Conservation (phyloP, 2,329 filamentous ascomycete genomes). For the Remersonia thermophila region DNA sequence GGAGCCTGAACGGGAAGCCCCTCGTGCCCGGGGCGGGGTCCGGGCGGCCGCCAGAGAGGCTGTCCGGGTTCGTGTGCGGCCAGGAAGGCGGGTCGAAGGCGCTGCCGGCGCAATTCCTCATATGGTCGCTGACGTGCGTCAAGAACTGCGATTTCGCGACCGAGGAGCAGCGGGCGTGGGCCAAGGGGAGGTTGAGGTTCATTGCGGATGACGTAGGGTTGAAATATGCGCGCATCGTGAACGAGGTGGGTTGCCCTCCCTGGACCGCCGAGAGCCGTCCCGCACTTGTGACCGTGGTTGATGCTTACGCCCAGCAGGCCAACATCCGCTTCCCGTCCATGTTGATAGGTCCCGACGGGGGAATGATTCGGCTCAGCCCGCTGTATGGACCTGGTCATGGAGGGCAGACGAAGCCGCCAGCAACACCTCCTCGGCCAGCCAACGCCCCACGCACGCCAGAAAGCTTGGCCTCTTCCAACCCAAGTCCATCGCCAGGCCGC, state of each 20-base stretch:
- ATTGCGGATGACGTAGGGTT: conserved; percentile 45
- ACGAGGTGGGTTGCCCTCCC: conserved; percentile 31
- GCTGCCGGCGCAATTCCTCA: conserved; percentile 46
- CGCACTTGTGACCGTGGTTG: no score
- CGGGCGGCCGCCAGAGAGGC: conserved; percentile 26
- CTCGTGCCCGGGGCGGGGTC: no score
- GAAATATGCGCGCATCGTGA: conserved; percentile 43
- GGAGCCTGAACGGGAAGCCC: conserved; percentile 35
- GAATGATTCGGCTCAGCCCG: conserved; percentile 31
- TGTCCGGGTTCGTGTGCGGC: conserved; percentile 38
- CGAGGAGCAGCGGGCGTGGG: conserved; percentile 45
- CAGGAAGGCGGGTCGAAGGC: conserved; percentile 39
- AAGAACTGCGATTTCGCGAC: conserved; percentile 45
- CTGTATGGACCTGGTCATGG: neutral
- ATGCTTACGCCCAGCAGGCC: conserved; percentile 26
- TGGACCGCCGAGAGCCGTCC: no score
- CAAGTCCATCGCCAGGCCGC: neutral
- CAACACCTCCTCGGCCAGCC: neutral
- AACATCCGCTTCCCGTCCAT: conserved; percentile 49
- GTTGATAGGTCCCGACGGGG: conserved; percentile 42
- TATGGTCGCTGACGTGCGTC: conserved; percentile 44
- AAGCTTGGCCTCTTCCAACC: conserved; percentile 3
- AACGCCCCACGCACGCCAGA: conserved; percentile 3
- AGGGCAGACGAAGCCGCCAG: no score
- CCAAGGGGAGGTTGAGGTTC: conserved; percentile 38